Base-by-base conservation (phyloP, 1,284 basidiomycete genomes). In the Flammula alnicola region DNA sequence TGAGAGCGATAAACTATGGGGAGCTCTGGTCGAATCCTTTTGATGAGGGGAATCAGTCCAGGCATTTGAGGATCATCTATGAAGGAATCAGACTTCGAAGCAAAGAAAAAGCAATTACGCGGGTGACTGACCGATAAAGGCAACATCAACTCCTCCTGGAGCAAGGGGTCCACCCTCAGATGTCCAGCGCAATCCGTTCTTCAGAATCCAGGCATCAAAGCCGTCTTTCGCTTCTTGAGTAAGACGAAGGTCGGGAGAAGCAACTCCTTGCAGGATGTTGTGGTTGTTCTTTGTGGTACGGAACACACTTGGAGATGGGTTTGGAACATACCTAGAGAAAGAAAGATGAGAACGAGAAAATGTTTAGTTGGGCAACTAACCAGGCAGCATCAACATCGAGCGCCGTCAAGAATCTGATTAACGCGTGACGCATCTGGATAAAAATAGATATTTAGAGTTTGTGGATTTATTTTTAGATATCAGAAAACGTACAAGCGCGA, bases 271-370 rank as follows among this genome's bases (percentile, higher is more conserved):
- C 14, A 92, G 73, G 67, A 90, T 90, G 70, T 91, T 91, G 80
- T 91, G 89, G 75, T 93, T 93, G 85, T 92, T 90, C 78, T 93
- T 93, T 54, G 91, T 94, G 52, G 88, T 93, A 56, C 91, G 82
- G 80, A 94, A 94, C 29, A 94, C 89, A 55, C 80, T 81, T 4
- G 92, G 91, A 29, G 86, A 87, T 51, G 92, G 81, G 76, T 93
- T 91, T 42, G 90, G 91, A 14, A 92, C 88, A 71, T 90, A 92
- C 88, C 88, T 91, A 30, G 36, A n/a, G n/a, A n/a, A 35, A 41
- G 36, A 40, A 36, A 22, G 17, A 47, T 38, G 46, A 47, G 30
- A 30, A 49, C 8, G 19, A 16, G 23, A 32, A 36, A 30, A 30
- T 27, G 40, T 10, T 12, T 7, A 16, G 20, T 5, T 8, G 33